Conservation (phyloP, 2,329 filamentous ascomycete genomes). For the Colletotrichum gigasporum region DNA sequence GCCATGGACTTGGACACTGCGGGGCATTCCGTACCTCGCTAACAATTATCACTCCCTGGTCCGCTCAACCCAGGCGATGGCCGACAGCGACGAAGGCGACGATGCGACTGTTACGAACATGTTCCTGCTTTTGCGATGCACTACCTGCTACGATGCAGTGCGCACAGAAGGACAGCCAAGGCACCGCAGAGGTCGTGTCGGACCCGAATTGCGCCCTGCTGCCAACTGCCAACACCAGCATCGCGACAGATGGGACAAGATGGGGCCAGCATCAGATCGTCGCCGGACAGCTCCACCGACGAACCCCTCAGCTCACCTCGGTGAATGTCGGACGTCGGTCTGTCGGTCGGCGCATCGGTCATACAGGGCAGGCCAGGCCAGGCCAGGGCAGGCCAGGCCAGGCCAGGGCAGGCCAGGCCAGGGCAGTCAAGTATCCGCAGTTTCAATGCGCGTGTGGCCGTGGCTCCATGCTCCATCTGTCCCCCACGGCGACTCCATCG, state of each 20-base stretch:
- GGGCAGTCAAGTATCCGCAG: constrained; percentile 3
- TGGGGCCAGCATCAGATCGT: neutral
- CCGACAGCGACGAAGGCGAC: neutral
- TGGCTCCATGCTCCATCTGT: constrained; percentile 5
- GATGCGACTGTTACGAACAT: neutral
- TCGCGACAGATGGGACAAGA: neutral
- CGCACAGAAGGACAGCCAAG: neutral
- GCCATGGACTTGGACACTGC: constrained; percentile 27
- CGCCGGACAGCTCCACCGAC: neutral
- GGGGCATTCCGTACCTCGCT: constrained; percentile 18
- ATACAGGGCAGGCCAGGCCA: neutral
- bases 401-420: no score
- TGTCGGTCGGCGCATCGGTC: neutral
- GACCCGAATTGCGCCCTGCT: neutral
- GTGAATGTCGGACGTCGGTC: constrained; percentile 1
- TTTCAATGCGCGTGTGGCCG: neutral
- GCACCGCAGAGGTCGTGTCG: neutral
- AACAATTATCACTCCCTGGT: constrained; percentile 18
- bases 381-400: no score
- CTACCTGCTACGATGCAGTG: no score
- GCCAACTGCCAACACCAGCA: neutral
- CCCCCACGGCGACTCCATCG: constrained; percentile 17
- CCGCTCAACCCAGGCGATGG: neutral
- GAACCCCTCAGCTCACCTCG: constrained; percentile 3
- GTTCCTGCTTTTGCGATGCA: neutral